These are phyloP conservation scores for Akanthomyces dipterigenus DNA, from an alignment of 2,329 filamentous ascomycete species.

Conservation along the genomic window DNA sequence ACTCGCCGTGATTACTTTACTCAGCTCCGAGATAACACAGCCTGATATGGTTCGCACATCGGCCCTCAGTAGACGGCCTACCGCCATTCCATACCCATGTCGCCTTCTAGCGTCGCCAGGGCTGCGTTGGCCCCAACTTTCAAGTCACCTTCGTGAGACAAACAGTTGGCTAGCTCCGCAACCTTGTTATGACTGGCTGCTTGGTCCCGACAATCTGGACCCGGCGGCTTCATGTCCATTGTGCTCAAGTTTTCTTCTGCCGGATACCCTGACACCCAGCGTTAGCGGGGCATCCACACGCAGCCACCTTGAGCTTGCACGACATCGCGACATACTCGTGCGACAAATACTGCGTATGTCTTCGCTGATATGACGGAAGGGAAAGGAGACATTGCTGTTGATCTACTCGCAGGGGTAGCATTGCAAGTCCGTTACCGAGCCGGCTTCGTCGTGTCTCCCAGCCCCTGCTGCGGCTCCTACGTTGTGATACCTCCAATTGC, in stretches of 20 bases:
- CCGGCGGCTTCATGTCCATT: conserved; percentile 6
- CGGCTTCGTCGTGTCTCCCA: background rate
- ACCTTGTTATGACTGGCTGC: background rate
- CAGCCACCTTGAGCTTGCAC: background rate
- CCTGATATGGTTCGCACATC: background rate
- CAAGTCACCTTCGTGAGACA: conserved; percentile 5
- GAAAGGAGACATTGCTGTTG: background rate
- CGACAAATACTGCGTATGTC: background rate
- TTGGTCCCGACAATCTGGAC: conserved; percentile 10
- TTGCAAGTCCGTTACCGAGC: background rate
- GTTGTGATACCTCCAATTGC: background rate
- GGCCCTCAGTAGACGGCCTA: background rate
- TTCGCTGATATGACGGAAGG: background rate
- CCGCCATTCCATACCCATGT: background rate
- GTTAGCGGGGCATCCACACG: background rate
- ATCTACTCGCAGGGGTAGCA: background rate
- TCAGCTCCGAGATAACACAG: background rate
- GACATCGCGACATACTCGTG: background rate
- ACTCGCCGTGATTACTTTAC: background rate
- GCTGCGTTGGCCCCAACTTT: background rate
- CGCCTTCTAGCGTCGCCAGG: background rate
- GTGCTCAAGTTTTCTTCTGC: background rate
- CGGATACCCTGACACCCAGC: background rate
- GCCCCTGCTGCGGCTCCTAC: background rate
- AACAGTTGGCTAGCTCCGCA: conserved; percentile 6